A percentile compares a stretch with the other conserved stretches of the same genome.
phyloP scores from a whole-genome alignment of 164 flowering plant species.

The Chimonanthus praecox region DNA sequence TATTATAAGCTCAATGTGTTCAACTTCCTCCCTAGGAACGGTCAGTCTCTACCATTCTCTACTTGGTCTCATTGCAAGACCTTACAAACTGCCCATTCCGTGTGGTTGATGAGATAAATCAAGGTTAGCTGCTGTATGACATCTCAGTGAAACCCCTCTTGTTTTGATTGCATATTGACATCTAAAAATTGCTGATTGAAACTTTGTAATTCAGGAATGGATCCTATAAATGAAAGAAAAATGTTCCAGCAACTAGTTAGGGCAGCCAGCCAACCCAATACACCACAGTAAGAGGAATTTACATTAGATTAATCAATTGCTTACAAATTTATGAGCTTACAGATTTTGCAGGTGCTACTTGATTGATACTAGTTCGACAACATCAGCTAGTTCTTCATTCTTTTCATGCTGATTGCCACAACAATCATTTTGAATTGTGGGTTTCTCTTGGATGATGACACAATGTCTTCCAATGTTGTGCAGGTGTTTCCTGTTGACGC shows the following conservation, averaged over 20 bases:
- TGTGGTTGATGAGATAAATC: conserved; percentile 98
- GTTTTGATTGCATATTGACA: background rate
- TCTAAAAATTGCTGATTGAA: background rate
- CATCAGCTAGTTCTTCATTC: background rate
- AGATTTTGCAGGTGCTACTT: background rate
- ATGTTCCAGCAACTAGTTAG: conserved; percentile 97
- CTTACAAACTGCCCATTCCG: conserved; percentile 95
- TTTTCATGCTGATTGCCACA: background rate
- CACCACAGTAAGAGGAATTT: conserved; percentile 89
- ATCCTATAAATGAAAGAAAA: conserved; percentile 91
- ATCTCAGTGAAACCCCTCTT: background rate
- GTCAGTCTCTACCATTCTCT: conserved; percentile 94
- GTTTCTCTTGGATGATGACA: background rate
- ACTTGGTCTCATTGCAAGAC: conserved; percentile 97
- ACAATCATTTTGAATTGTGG: no score
- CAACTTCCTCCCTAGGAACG: conserved; percentile 59
- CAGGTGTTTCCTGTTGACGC: conserved; percentile 92
- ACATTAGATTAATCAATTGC: background rate
- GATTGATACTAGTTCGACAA: background rate
- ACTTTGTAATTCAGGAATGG: conserved; percentile 62
- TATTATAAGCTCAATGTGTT: conserved; percentile 4
- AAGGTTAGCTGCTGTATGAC: conserved; percentile 43
- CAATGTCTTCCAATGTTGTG: conserved; percentile 1
- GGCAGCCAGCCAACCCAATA: conserved; percentile 87
- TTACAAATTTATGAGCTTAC: background rate